A percentile compares a stretch with the other conserved stretches of the same genome.
These are phyloP conservation scores for Mycena pura DNA, from an alignment of 768 basidiomycete genomes.

Conservation along the genomic window DNA sequence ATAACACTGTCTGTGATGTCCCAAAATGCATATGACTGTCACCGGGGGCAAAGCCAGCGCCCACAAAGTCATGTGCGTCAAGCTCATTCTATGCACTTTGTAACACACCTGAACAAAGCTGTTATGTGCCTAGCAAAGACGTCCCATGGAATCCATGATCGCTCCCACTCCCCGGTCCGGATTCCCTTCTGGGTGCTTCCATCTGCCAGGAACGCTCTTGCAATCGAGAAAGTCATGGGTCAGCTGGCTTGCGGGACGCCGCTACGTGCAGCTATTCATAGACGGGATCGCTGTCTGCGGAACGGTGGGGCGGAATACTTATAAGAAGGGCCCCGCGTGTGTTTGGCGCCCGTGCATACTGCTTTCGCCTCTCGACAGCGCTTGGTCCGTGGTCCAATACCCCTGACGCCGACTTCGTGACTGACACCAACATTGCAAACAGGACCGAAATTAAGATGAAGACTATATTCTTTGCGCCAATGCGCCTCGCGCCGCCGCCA, in stretches of 20 bases:
- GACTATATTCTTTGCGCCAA: slow-evolving; percentile 14
- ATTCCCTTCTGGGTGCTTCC: slow-evolving; percentile 6
- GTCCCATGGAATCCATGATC: slow-evolving; percentile 8
- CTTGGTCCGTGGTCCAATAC: slow-evolving; percentile 9
- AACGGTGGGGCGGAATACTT: slow-evolving; percentile 7
- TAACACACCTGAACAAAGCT: too few relatives aligned
- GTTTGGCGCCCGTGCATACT: not conserved
- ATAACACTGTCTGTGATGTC: too few relatives aligned
- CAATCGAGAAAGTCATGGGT: slow-evolving; percentile 2
- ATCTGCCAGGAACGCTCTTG: slow-evolving; percentile 3
- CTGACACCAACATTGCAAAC: slow-evolving; percentile 5
- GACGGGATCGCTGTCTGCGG: slow-evolving; percentile 2
- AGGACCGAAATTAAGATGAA: slow-evolving; percentile 6
- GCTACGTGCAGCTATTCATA: slow-evolving; percentile 10
- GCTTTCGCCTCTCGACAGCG: slow-evolving; percentile 1
- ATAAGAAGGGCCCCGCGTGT: slow-evolving; percentile 6
- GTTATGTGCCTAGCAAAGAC: too few relatives aligned
- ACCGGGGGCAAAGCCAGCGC: too few relatives aligned
- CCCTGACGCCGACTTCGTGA: not conserved
- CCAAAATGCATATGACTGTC: too few relatives aligned
- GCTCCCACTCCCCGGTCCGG: slow-evolving; percentile 13
- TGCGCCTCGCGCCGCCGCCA: slow-evolving; percentile 13
- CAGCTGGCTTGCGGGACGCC: slow-evolving; percentile 12
- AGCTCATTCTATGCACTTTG: too few relatives aligned
- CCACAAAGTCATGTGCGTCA: too few relatives aligned